Percentiles rank a stretch among this genome's conserved stretches.
Evolutionary conservation across 2,329 filamentous ascomycete species (phyloP).

Genomic region (Talaromyces marneffei): DNA sequence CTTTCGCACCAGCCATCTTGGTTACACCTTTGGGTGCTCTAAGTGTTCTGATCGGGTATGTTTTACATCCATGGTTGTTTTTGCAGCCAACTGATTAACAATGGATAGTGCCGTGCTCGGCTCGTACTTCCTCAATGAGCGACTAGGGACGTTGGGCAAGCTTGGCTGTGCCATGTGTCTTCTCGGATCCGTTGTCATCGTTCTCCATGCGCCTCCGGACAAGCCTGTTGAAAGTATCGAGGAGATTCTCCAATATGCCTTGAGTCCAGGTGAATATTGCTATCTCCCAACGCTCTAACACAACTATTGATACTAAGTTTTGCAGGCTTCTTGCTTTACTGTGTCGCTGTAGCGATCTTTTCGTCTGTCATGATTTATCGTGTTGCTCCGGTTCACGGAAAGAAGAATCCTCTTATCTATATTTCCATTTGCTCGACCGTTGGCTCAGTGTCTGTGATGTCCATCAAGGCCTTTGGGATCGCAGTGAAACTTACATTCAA

Average conservation of each 20-base stretch:
- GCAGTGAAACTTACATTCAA: constrained; percentile 90
- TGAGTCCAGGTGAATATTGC: constrained; percentile 68
- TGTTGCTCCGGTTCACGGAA: constrained; percentile 81
- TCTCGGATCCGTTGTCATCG: constrained; percentile 93
- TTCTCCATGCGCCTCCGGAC: constrained; percentile 92
- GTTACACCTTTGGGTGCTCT: constrained; percentile 92
- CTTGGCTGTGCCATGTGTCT: constrained; percentile 94
- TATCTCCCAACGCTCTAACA: too few relatives aligned
- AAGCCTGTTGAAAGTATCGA: constrained; percentile 87
- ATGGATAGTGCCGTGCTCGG: constrained; percentile 70
- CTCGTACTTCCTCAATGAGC: constrained; percentile 88
- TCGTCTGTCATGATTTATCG: constrained; percentile 94
- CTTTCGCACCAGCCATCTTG: constrained; percentile 96
- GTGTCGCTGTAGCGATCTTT: constrained; percentile 71
- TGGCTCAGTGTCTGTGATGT: constrained; percentile 97
- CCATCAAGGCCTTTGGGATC: constrained; percentile 96
- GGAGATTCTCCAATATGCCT: constrained; percentile 81
- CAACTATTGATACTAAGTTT: neutral
- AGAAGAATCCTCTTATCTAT: constrained; percentile 92
- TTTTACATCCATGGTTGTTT: neutral
- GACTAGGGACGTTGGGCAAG: constrained; percentile 83
- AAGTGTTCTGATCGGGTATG: constrained; percentile 79
- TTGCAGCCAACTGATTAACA: constrained; percentile 16
- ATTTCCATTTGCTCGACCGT: constrained; percentile 97
- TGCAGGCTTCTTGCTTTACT: constrained; percentile 84